Percentiles rank a stretch among this genome's conserved stretches.
phyloP scores from a whole-genome alignment of 2,329 filamentous ascomycete genomes.

The Phialophora tarda region DNA sequence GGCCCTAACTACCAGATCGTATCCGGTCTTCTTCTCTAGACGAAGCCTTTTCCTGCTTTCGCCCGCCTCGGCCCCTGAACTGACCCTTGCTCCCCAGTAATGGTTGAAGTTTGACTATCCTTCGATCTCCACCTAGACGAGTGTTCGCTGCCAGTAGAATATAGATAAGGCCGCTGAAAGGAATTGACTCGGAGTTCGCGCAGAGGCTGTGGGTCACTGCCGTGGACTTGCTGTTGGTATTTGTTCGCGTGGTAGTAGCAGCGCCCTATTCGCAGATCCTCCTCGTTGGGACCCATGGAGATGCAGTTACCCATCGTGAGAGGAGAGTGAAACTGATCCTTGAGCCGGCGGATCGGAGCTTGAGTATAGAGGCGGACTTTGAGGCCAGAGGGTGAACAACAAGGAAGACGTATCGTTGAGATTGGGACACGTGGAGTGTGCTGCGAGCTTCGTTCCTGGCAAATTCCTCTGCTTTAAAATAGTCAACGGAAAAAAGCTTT shows the following conservation, averaged over 20 bases:
- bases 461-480: neutral
- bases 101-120: conserved; percentile 6
- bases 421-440: neutral
- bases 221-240: conserved; percentile 11
- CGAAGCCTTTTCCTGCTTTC: neutral
- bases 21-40: neutral
- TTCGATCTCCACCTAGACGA: conserved; percentile 5
- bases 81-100: neutral
- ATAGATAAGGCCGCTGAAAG: neutral
- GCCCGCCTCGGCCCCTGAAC: neutral
- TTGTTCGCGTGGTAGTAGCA: conserved; percentile 18
- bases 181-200: neutral
- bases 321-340: neutral
- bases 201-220: neutral
- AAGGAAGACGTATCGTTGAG: neutral
- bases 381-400: neutral
- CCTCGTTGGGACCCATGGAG: conserved; percentile 14
- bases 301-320: conserved; percentile 11
- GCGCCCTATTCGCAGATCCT: conserved; percentile 11
- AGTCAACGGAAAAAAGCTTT: neutral
- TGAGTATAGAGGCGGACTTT: neutral
- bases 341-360: neutral
- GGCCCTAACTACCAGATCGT: neutral
- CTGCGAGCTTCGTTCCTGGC: neutral
- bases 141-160: neutral